phyloP scores from a whole-genome alignment of 768 basidiomycete species.

The Lentinula detonsa region DNA sequence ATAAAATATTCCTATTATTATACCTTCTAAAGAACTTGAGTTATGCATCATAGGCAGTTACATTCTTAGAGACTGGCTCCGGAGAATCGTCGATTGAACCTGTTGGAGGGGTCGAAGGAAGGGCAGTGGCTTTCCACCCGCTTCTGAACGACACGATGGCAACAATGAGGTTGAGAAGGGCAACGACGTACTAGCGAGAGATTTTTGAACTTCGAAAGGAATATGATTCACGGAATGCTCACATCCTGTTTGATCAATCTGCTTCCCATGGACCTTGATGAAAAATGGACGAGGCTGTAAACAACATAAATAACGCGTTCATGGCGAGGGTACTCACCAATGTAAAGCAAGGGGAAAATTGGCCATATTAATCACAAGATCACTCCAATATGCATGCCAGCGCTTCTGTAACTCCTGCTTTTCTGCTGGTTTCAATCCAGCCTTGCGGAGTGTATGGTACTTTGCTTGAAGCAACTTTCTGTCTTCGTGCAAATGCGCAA shows the following conservation, averaged over 20 bases:
- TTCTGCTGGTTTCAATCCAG: constrained; percentile 40
- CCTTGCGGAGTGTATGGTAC: constrained; percentile 49
- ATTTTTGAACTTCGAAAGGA: constrained; percentile 15
- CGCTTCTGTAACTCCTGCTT: constrained; percentile 49
- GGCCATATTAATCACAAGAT: constrained; percentile 63
- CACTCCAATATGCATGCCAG: constrained; percentile 67
- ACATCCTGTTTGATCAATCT: constrained; percentile 68
- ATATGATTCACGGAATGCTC: constrained; percentile 13
- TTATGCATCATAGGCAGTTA: background rate
- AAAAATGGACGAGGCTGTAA: background rate
- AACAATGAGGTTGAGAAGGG: constrained; percentile 38
- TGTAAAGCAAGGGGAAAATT: constrained; percentile 83
- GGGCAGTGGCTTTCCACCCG: constrained; percentile 67
- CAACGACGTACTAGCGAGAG: constrained; percentile 22
- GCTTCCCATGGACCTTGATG: constrained; percentile 55
- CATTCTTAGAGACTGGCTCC: background rate
- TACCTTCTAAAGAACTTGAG: background rate
- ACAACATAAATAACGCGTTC: background rate
- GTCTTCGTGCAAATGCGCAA: constrained; percentile 68
- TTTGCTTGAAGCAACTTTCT: constrained; percentile 48
- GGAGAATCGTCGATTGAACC: constrained; percentile 12
- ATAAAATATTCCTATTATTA: background rate
- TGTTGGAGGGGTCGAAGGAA: constrained; percentile 23
- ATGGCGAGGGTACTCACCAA: constrained; percentile 45
- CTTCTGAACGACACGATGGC: constrained; percentile 58